Base-by-base conservation (phyloP, 23 red algal genomes). In the Gracilaria caudata region DNA sequence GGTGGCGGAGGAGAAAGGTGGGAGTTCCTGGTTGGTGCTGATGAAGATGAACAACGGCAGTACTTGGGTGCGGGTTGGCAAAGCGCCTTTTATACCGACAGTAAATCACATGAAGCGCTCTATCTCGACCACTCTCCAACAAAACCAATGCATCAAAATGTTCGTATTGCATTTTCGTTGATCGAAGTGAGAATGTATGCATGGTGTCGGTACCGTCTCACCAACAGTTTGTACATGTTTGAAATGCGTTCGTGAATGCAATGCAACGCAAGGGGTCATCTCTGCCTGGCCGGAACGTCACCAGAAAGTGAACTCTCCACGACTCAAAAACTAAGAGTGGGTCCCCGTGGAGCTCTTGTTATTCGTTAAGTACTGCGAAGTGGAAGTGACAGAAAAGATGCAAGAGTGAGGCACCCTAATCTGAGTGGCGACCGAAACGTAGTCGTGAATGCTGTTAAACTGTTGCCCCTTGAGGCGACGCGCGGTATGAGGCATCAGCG, bases 321-420 rank as follows among this genome's bases (percentile, higher is more conserved):
- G 37, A 98, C 55, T 10, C 89, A 80, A 66, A 98, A 98, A 24
- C 82, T 98, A 19, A 86, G 76, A 43, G 96, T 98, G 10, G 96
- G 96, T 0, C 96, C 96, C 35, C 75, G 90, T 7, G 96, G 96
- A 33, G 68, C 59, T 38, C 74, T 55, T 26, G 79, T 89, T 0
- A 98, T 34, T 5, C 93, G 81, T 7, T n/a, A 95, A 47, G 55
- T 97, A 90, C 35, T 80, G 83, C 23, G 89, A 76, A n/a, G 51
- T 30, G 21, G 86, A 58, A 0, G 89, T 90, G 39, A 79, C 90
- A 4, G 92, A 92, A 29, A 98, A 17, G 7, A 98, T 86, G 88
- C 92, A 94, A 35, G 95, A 80, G 80, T 98, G 96, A 23, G 93
- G 64, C 20, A 95, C 86, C 34, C 92, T 89, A 51, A 98, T 84